Base-by-base conservation (phyloP, 257 asterid species). In the Ajuga chamaepitys region DNA sequence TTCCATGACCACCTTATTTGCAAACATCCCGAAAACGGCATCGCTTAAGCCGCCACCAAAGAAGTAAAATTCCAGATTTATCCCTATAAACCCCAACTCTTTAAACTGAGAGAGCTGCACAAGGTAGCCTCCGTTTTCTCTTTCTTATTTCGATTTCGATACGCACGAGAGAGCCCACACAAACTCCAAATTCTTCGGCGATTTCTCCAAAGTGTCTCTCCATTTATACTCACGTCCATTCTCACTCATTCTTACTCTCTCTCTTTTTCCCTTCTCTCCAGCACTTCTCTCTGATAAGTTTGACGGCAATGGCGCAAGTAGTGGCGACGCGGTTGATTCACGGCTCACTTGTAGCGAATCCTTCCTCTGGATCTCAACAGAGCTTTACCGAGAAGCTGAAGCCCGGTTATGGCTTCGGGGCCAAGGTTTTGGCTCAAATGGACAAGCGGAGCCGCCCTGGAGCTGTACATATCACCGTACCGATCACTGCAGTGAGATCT, bases 291-390 rank as follows among this genome's bases (percentile, higher is more conserved):
- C 58, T 26, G 5, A 8, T 30, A 24, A 18, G 32, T 56, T 53
- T 59, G 13, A 45, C 38, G 48, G 64, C 24, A 57, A 88, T 88
- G 98, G 84, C 96, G 63, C 98, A 88, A 69, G 89, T 84, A 42
- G 93, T 82, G 85, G 89, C 95, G 47, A 83, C 90, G 71, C 85
- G 89, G 46, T 66, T 85, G 80, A 84, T 84, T 79, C 81, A 87
- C 26, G 75, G 79, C 30, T 72, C 97, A 13, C 76, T 87, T 70
- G 78, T 59, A 62, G 57, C 82, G 9, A 78, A 54, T 74, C 77
- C 78, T 64, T 66, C 42, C 74, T 70, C 86, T 50, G 92, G 83
- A 77, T 71, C 81, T 53, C 74, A 69, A 16, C 81, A 76, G 67
- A 77, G 73, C 67, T 81, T 68, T 58, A 56, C 74, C 5, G 86